Percentiles rank a stretch among this genome's conserved stretches.
Evolutionary conservation across 352 stramenopile species (phyloP).

Genomic region (Globisporangium uncinulatum): DNA sequence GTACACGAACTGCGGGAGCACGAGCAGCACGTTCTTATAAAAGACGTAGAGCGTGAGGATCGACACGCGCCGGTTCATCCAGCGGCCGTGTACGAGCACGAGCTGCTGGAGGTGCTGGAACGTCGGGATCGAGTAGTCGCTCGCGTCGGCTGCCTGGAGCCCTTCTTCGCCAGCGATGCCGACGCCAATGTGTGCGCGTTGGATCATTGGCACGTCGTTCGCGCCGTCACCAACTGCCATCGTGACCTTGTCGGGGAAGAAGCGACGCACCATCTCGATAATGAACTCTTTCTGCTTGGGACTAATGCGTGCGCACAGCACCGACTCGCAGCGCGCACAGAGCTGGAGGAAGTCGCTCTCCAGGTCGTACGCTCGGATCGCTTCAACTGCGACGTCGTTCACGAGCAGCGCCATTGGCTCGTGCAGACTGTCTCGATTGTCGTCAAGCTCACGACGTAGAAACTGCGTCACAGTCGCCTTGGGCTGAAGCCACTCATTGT

Average conservation of each 20-base stretch:
- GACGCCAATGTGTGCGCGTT: conserved; percentile 63
- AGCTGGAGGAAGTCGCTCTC: conserved; percentile 41
- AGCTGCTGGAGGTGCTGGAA: conserved; percentile 85
- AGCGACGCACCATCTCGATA: conserved; percentile 86
- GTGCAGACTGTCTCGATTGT: conserved; percentile 3
- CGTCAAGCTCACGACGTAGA: conserved; percentile 21
- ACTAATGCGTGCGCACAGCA: conserved; percentile 95
- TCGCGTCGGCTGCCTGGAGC: conserved; percentile 84
- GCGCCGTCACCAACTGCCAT: conserved; percentile 87
- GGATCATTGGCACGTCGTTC: conserved; percentile 93
- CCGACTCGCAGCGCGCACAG: conserved; percentile 84
- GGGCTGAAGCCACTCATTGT: conserved; percentile 16
- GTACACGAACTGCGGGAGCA: conserved; percentile 77
- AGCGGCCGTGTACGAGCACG: conserved; percentile 81
- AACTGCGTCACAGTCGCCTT: conserved; percentile 18
- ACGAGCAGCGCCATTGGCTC: conserved; percentile 29
- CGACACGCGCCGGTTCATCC: conserved; percentile 63
- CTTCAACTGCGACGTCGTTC: conserved; percentile 43
- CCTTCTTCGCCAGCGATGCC: conserved; percentile 61
- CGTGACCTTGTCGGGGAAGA: conserved; percentile 48
- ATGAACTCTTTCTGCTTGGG: conserved; percentile 97
- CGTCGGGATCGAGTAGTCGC: conserved; percentile 86
- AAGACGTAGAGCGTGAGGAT: conserved; percentile 81
- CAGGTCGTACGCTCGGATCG: conserved; percentile 26
- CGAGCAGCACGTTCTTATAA: conserved; percentile 84